Conservation (phyloP, 805 yeast species). For the Candida ascalaphidarum region DNA sequence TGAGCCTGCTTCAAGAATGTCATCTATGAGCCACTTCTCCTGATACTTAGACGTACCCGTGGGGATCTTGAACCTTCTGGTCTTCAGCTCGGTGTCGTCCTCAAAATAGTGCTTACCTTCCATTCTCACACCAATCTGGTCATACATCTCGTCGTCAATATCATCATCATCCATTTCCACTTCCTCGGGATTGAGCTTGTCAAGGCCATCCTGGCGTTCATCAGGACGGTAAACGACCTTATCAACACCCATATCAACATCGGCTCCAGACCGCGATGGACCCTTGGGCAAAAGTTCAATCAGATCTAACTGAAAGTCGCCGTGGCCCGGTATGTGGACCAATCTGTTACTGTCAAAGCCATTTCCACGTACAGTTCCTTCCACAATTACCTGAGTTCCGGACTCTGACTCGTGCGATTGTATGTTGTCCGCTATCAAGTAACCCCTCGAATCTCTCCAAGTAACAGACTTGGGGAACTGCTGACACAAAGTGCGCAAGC, state of each 20-base stretch:
- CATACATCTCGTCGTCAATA: no score
- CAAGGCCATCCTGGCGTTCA: constrained; percentile 48
- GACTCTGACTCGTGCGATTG: constrained; percentile 10
- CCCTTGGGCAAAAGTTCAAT: constrained; percentile 43
- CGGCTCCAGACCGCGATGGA: constrained; percentile 5
- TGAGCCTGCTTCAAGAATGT: constrained; percentile 32
- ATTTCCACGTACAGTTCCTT: constrained; percentile 81
- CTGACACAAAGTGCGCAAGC: constrained; percentile 72
- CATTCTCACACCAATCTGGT: constrained; percentile 45
- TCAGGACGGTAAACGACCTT: constrained; percentile 15
- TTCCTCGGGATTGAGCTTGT: constrained; percentile 51
- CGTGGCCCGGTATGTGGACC: constrained; percentile 82
- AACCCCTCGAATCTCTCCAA: constrained; percentile 94
- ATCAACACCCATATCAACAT: constrained; percentile 13
- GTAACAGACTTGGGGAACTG: constrained; percentile 75
- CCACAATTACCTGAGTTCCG: constrained; percentile 44
- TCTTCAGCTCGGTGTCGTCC: constrained; percentile 8
- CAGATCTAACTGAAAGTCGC: constrained; percentile 72
- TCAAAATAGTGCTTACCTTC: constrained; percentile 49
- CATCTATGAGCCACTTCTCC: constrained; percentile 67
- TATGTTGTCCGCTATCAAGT: constrained; percentile 61
- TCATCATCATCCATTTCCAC: constrained; percentile 32
- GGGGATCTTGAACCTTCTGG: constrained; percentile 40
- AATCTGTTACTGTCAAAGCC: constrained; percentile 74
- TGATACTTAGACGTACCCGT: constrained; percentile 73